Evolutionary conservation across 257 asterid genomes (phyloP), one percentile per base, ranked within the genome.

Genomic region (Nicotiana tomentosiformis): DNA sequence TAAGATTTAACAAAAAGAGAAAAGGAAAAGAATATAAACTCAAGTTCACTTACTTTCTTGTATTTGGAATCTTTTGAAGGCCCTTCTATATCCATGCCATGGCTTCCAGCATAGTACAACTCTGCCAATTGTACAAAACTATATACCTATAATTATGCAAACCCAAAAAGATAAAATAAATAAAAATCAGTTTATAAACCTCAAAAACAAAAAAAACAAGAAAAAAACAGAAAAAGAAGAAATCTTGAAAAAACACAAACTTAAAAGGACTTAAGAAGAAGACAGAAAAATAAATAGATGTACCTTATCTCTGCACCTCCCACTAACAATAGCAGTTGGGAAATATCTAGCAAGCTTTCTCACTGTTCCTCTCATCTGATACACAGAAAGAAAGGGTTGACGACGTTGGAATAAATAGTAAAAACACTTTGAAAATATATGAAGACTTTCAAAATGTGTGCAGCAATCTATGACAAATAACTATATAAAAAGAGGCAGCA

Each of bases 301-400:
- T 86, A 93, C 98, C 91, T 94, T 94, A 86, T 93, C 97, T 86
- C 90, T 86, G 87, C 98, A 87, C 46, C 98, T 90, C 56, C 98
- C 98, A 62, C 90, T 94, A 12, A 94, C 95, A 26, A 94, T 94
- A 6, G 97, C 98, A 46, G 97, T 90, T 8, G 98, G 98, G n/a
- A 94, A 91, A 66, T 86, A 86, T 72, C 84, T 86, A 0, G 97
- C 98, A 5, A 94, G 84, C 84, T 89, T 92, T 77, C 88, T 91
- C 82, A 94, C 97, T 0, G 98, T 87, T 26, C 90, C 90, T 84
- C 98, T 90, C 98, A 93, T 93, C 98, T 91, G 85, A 49, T 5
- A 23, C 51, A 72, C 3, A 72, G 20, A n/a, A 72, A 20, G 7
- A 43, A 72, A 46, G 17, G 39, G 17, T 16, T 14, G 82, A 57